These are phyloP conservation scores for Avena atlantica DNA, from an alignment of 176 grass and related monocot genomes.

Conservation along the genomic window DNA sequence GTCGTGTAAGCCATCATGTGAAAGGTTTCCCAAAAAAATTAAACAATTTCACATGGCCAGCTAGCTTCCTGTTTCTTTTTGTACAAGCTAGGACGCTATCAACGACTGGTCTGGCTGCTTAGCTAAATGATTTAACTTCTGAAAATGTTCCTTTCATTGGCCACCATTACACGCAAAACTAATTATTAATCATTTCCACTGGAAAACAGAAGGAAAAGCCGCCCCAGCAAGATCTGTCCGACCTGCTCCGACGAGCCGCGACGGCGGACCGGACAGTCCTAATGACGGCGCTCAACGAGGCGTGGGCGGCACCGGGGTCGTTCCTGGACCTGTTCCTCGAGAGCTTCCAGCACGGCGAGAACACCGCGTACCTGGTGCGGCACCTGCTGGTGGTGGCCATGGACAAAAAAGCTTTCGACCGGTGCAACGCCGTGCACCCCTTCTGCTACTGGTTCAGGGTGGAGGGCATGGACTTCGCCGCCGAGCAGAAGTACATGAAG, in stretches of 20 bases:
- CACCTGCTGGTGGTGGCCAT: conserved; percentile 73
- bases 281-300: conserved; percentile 73
- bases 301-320: conserved; percentile 66
- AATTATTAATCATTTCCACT: background rate
- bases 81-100: background rate
- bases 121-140: background rate
- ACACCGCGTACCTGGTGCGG: conserved; percentile 35
- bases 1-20: background rate
- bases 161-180: background rate
- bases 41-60: background rate
- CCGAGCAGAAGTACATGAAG: conserved; percentile 72
- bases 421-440: conserved; percentile 61
- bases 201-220: background rate
- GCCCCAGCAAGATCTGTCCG: conserved; percentile 43
- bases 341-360: conserved; percentile 72
- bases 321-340: conserved; percentile 81
- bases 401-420: conserved; percentile 51
- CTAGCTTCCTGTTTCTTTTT: background rate
- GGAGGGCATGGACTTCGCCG: conserved; percentile 58
- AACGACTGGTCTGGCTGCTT: background rate
- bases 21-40: background rate
- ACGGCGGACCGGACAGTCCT: conserved; percentile 62
- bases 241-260: conserved; percentile 55
- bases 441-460: conserved; percentile 67
- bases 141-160: background rate